Conservation (phyloP, 2,329 filamentous ascomycete genomes). For the Coniochaeta sp. region DNA sequence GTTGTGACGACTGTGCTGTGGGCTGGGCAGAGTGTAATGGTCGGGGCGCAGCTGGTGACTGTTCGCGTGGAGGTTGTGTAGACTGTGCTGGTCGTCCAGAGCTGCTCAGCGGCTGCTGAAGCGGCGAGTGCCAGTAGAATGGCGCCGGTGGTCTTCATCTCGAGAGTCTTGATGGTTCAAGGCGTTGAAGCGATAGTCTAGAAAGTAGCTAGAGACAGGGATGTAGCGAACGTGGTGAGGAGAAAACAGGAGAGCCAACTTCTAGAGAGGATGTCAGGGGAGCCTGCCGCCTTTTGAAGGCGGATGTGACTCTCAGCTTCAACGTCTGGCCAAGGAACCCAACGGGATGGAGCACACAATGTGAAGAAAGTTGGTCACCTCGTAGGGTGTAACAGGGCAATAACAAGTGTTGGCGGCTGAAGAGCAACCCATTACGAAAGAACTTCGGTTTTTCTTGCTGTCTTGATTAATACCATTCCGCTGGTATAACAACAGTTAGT, state of each 20-base stretch:
- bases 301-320: neutral
- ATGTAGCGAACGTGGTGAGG: neutral
- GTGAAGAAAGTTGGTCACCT: too few species aligned
- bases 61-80: conserved; percentile 30
- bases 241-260: neutral
- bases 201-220: neutral
- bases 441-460: neutral
- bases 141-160: neutral
- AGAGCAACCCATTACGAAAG: neutral
- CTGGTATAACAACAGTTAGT: neutral
- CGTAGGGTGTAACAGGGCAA: neutral
- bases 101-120: conserved; percentile 11
- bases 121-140: neutral
- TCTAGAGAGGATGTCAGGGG: neutral
- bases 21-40: conserved; percentile 30
- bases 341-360: neutral
- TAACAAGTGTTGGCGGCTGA: neutral
- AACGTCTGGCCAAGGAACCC: neutral
- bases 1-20: conserved; percentile 24
- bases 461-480: neutral
- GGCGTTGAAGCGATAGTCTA: neutral
- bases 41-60: conserved; percentile 29
- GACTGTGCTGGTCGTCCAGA: conserved; percentile 35
- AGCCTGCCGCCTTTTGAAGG: neutral
- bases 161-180: neutral